Base-by-base conservation (phyloP, 2,329 filamentous ascomycete species). In the Diaporthe caulivora region DNA sequence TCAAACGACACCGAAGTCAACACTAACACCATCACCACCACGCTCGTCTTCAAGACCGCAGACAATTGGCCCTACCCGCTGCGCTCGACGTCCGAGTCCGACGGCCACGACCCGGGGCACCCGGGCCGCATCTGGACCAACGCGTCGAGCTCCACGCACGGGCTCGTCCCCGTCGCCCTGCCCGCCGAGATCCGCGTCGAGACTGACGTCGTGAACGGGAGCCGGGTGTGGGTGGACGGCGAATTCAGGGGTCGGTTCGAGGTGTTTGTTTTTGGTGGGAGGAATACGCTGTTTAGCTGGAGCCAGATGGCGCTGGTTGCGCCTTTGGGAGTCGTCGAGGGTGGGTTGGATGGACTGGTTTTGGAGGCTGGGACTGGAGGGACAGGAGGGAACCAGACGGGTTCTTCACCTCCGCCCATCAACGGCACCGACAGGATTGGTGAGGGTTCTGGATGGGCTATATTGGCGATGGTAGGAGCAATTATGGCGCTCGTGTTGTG, bases 241-340 rank as follows among this genome's bases (percentile, higher is more conserved):
- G 60, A 75, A 0, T 88, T 89, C 60, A 82, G 76, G 1, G 88
- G 88, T 0, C 78, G 88, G 13, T 89, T 89, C 69, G 87, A 90
- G 75, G 87, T 89, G 0, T 88, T 87, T 73, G 84, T 90, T 0
- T 89, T 84, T 75, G 87, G 87, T 0, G 88, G 88, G 2, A 82
- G 81, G 42, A 89, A 90, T 72, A 84, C 82, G 10, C 73, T 84
- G 62, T 86, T 88, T 60, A 88, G 86, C 42, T 89, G 87, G 88
- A 88, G 84, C 74, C 87, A 88, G 78, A 90, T 89, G 87, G 87
- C 87, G 1, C 85, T 89, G 76, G 87, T 88, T 17, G 87, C 87
- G 11, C 74, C 74, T 29, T 29, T 73, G 57, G 65, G 18, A 2
- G 26, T 3, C 21, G 17, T 69, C 13, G 53, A 55, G 5, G 65